phyloP scores from a whole-genome alignment of 2,329 filamentous ascomycete genomes.

The Fusarium sulawesiense region DNA sequence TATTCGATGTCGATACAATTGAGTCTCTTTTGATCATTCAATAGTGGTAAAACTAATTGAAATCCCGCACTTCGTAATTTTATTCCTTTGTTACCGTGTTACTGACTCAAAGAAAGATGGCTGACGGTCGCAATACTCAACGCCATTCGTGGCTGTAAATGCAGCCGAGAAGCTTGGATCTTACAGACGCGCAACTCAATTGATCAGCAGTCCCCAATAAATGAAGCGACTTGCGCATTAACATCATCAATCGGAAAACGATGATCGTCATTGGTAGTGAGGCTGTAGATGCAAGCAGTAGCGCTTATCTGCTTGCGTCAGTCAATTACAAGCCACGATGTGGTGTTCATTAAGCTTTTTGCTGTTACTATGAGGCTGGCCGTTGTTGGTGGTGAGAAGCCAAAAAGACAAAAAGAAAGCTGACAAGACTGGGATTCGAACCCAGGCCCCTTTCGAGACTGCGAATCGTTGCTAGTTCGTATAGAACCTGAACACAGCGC shows the following conservation, averaged over 20 bases:
- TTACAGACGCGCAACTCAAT: not conserved
- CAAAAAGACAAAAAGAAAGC: not conserved
- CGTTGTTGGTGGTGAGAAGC: not conserved
- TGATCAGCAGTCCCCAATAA: not conserved
- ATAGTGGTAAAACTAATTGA: not conserved
- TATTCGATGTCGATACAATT: slow-evolving; percentile 1
- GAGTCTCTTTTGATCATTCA: not conserved
- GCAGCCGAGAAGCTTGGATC: not conserved
- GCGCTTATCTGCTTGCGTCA: slow-evolving; percentile 5
- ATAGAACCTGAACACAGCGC: slow-evolving; percentile 32
- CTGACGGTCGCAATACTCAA: not conserved
- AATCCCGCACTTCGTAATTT: not conserved
- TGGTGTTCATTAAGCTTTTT: not conserved
- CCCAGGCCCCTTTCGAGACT: slow-evolving; percentile 34
- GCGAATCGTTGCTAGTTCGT: slow-evolving; percentile 26
- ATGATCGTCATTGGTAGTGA: not conserved
- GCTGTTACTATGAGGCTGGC: not conserved
- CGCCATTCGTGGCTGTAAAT: not conserved
- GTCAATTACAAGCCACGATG: not conserved
- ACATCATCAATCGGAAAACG: not conserved
- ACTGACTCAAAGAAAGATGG: not conserved
- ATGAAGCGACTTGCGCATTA: not conserved
- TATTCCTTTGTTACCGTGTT: not conserved
- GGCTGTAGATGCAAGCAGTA: not conserved
- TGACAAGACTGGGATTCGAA: slow-evolving; percentile 35